Conservation (phyloP, 805 yeast species). For the Kodamaea neixiangensis region DNA sequence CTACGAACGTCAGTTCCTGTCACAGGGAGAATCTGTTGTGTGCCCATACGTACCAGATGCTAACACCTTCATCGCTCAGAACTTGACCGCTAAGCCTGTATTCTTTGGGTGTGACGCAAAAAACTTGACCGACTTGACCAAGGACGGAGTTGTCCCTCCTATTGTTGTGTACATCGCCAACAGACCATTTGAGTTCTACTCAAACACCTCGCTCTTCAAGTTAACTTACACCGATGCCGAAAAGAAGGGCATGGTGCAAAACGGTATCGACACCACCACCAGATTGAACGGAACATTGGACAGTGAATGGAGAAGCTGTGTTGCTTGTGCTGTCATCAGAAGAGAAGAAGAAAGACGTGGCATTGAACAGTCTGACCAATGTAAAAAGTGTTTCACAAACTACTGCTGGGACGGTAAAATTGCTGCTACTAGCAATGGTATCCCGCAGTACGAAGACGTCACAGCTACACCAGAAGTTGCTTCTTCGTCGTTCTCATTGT, state of each 20-base stretch:
- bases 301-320: constrained; percentile 67
- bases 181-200: constrained; percentile 59
- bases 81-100: constrained; percentile 67
- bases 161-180: constrained; percentile 78
- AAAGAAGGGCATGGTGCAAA: constrained; percentile 59
- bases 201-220: constrained; percentile 75
- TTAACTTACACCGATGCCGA: constrained; percentile 61
- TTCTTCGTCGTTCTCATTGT: not conserved
- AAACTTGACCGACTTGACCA: constrained; percentile 55
- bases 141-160: constrained; percentile 56
- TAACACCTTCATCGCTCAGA: constrained; percentile 56
- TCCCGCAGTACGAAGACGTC: constrained; percentile 1
- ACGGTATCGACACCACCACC: constrained; percentile 73
- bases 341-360: constrained; percentile 73
- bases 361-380: constrained; percentile 62
- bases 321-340: constrained; percentile 81
- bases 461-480: not conserved
- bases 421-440: constrained; percentile 1
- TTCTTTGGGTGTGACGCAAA: constrained; percentile 81
- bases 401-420: constrained; percentile 75
- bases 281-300: constrained; percentile 69
- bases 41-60: constrained; percentile 83
- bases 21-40: constrained; percentile 56
- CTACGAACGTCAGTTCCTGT: constrained; percentile 36
- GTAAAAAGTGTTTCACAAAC: constrained; percentile 65